Base-by-base conservation (phyloP, 1,284 basidiomycete species). In the Moesziomyces parantarcticus region DNA sequence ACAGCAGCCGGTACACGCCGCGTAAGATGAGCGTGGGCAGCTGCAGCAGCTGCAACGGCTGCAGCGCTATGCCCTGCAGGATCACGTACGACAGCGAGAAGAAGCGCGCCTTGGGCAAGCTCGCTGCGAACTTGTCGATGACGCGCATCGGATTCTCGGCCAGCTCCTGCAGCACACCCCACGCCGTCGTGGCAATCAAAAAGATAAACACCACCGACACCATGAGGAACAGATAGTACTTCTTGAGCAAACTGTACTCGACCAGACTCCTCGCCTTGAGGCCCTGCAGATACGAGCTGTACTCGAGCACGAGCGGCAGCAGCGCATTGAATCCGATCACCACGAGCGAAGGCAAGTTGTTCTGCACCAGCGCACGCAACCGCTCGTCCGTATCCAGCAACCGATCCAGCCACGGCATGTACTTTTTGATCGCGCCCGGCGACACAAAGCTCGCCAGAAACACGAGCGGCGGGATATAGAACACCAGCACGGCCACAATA, bases 21-120 rank as follows among this genome's bases (percentile, higher is more conserved):
- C 77, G 62, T 3, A 72, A 49, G 23, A 83, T 58, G 26, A 81
- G 50, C 25, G 64, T 77, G 22, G 83, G 80, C 44, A 84, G 56
- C 41, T 80, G 77, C 3, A 84, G 88, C 6, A 99, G 87, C 79
- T 98, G 95, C 20, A 98, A 85, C 3, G 96, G 97, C 91, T 97
- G 95, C 73, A 97, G 89, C 68, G 93, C 95, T 26, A 98, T 85
- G 1, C 91, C 92, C 88, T 97, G 93, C 13, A 98, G 88, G 74
- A 97, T 92, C 34, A 97, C 93, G 84, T 97, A 98, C 8, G 93
- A 95, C 39, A 98, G 86, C 87, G 97, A 97, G 86, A 98, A 97
- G 83, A 95, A 92, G 62, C 94, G 82, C 7, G 85, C 85, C 10
- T 62, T 74, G 11, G 79, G 78, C 18, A 83, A 49, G 4, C 75